A percentile compares a stretch with the other conserved stretches of the same genome.
These are phyloP conservation scores for Iris pallida DNA, from an alignment of 116 monocot species.

Conservation along the genomic window DNA sequence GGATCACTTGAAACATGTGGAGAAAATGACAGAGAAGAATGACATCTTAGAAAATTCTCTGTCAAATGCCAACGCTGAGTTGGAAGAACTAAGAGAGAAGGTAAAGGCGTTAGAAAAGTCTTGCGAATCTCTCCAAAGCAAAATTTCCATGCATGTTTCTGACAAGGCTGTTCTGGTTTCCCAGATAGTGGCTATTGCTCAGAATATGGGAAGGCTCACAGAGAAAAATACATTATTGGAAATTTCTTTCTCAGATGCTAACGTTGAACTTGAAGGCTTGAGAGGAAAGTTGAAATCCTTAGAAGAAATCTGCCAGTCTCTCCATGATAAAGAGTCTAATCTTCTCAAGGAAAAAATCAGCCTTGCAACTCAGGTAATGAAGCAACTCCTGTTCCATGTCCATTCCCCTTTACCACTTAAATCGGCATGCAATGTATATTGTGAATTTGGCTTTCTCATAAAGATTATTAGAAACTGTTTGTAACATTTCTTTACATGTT, in stretches of 20 bases:
- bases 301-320: conserved; percentile 46
- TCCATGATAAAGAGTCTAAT: conserved; percentile 40
- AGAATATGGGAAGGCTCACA: conserved; percentile 41
- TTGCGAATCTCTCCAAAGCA: conserved; percentile 32
- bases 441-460: too few species aligned
- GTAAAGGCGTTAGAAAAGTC: conserved; percentile 43
- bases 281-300: conserved; percentile 46
- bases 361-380: conserved; percentile 62
- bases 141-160: conserved; percentile 20
- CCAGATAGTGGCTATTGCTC: conserved; percentile 28
- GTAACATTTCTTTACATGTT: too few species aligned
- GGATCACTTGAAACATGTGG: conserved; percentile 29
- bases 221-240: conserved; percentile 40
- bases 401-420: too few species aligned
- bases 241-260: conserved; percentile 41
- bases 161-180: conserved; percentile 30
- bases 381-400: background rate
- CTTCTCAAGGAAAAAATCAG: conserved; percentile 50
- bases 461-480: too few species aligned
- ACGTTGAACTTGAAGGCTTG: conserved; percentile 48
- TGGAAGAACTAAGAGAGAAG: conserved; percentile 36
- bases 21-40: conserved; percentile 35
- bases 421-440: too few species aligned
- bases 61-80: conserved; percentile 28
- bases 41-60: conserved; percentile 38